These are phyloP conservation scores for Microdochium nivale DNA, from an alignment of 2,329 filamentous ascomycete genomes.

Conservation along the genomic window DNA sequence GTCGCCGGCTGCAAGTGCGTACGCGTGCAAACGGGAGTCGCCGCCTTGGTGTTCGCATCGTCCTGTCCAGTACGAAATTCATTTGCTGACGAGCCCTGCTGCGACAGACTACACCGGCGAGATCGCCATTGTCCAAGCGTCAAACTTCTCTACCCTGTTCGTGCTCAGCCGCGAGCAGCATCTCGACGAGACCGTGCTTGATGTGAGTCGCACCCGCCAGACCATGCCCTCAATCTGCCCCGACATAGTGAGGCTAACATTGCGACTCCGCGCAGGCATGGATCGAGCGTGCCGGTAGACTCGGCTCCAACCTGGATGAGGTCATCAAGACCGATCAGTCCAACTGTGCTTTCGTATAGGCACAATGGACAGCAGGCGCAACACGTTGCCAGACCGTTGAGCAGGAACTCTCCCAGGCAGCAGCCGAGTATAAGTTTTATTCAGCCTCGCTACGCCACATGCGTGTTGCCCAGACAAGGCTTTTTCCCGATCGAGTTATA, in stretches of 20 bases:
- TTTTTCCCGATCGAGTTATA: too few relatives aligned
- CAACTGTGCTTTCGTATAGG: conserved; percentile 6
- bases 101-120: conserved; percentile 8
- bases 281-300: conserved; percentile 15
- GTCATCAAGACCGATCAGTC: conserved; percentile 18
- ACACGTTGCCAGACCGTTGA: too few relatives aligned
- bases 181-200: conserved; percentile 4
- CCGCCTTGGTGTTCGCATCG: too few relatives aligned
- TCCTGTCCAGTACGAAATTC: conserved; percentile 9
- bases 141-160: conserved; percentile 7
- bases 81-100: too few relatives aligned
- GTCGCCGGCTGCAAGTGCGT: conserved; percentile 11
- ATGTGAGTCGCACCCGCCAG: conserved; percentile 7
- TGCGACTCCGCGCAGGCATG: conserved; percentile 7
- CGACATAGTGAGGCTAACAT: neutral
- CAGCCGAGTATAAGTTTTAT: too few relatives aligned
- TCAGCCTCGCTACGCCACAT: too few relatives aligned
- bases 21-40: too few relatives aligned
- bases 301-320: conserved; percentile 14
- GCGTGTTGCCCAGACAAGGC: too few relatives aligned
- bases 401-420: too few relatives aligned
- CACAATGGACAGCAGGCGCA: too few relatives aligned
- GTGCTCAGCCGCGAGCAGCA: conserved; percentile 10
- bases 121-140: conserved; percentile 11
- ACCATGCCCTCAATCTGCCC: neutral